Evolutionary conservation across 441 rosid genomes (phyloP), one percentile per base, ranked within the genome.

Genomic region (Gossypium gossypioides): DNA sequence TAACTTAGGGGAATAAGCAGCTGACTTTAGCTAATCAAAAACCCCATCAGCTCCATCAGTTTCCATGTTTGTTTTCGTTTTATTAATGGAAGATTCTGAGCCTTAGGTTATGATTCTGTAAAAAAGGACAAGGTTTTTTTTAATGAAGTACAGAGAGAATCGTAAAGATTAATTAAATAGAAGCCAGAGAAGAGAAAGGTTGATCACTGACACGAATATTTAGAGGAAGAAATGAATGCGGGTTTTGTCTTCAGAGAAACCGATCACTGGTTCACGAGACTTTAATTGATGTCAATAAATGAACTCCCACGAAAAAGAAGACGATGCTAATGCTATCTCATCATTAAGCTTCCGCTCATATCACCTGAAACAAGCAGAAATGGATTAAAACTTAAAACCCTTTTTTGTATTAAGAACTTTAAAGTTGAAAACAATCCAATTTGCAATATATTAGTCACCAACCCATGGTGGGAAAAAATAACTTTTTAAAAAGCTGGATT

Each of bases 241-340:
- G 21, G 57, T 48, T 66, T 65, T 5, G 12, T 51, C 62, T 64
- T 71, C 29, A 75, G 27, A 34, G 77, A 71, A 73, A 71, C 76
- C 72, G 55, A 74, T 72, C 57, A 74, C 75, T 60, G 76, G 77
- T 34, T 81, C 85, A 85, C 86, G 88, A 13, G 84, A 69, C 70
- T 61, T 50, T 72, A 59, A 70, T 78, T 76, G 86, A 75, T 75
- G 73, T 73, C 79, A 83, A 83, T 86, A 80, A 87, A 86, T 85
- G 81, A 73, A 27, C 32, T 16, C 65, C 40, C 13, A 24, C 18
- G 16, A 48, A 56, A 27, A 71, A 15, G 68, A 60, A 25, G 32
- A 40, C 12, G 57, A 48, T 51, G 57, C 37, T 50, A 10, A 22
- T 59, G 54, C 42, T 64, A 24, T 66, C 56, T 66, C 42, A 34